Conservation (phyloP, 139 green algal genomes). For the Pleodorina starrii region DNA sequence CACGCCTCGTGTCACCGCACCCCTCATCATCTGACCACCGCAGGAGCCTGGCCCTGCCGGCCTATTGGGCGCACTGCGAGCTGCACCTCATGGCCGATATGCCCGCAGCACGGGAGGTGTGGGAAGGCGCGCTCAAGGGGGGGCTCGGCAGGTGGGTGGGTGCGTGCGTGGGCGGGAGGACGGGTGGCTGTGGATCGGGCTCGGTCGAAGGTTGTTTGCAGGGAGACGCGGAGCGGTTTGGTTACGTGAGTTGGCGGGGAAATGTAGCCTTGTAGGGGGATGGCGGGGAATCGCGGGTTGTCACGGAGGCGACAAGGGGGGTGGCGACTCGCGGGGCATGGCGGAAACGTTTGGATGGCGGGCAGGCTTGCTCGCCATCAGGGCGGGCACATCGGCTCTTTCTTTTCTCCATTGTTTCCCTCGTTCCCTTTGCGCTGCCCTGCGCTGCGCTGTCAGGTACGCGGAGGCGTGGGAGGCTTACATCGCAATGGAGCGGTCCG, state of each 20-base stretch:
- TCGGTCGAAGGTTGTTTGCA: too few species aligned
- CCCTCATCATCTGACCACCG: too few species aligned
- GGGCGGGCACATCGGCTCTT: neutral
- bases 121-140: slow-evolving; percentile 78
- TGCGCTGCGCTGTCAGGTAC: slow-evolving; percentile 44
- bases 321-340: too few species aligned
- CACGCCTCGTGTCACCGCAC: too few species aligned
- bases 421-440: neutral
- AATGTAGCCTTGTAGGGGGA: too few species aligned
- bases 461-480: slow-evolving; percentile 76
- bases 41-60: slow-evolving; percentile 62
- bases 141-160: slow-evolving; percentile 53
- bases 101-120: slow-evolving; percentile 73
- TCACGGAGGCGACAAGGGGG: too few species aligned
- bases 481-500: slow-evolving; percentile 70
- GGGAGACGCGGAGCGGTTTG: too few species aligned
- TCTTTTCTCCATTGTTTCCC: neutral
- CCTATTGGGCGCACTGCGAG: slow-evolving; percentile 84
- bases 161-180: too few species aligned
- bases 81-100: slow-evolving; percentile 62
- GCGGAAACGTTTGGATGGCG: neutral
- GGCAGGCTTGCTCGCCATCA: neutral
- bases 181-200: too few species aligned
- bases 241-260: too few species aligned
- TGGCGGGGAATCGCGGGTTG: too few species aligned